phyloP scores from a whole-genome alignment of 768 basidiomycete genomes.

The Russula virescens region DNA sequence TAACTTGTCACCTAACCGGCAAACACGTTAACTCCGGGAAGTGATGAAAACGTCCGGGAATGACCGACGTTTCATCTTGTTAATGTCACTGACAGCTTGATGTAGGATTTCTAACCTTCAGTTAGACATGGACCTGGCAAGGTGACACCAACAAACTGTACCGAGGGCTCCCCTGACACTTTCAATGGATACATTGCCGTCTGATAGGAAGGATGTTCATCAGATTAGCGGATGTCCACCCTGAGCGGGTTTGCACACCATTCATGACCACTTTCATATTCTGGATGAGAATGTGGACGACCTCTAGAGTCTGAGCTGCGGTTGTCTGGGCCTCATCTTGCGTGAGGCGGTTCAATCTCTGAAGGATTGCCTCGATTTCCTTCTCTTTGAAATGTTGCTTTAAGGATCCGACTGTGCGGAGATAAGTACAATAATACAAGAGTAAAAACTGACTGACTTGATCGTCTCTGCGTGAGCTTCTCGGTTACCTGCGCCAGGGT shows the following conservation, averaged over 20 bases:
- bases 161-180: background rate
- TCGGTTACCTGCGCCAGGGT: too few relatives aligned
- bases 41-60: too few relatives aligned
- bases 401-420: too few relatives aligned
- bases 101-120: too few relatives aligned
- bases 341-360: background rate
- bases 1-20: too few relatives aligned
- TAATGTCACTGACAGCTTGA: too few relatives aligned
- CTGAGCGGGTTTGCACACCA: background rate
- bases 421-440: too few relatives aligned
- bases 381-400: background rate
- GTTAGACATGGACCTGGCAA: too few relatives aligned
- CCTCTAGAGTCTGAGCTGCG: background rate
- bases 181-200: background rate
- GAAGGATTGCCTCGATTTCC: background rate
- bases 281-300: background rate
- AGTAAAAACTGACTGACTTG: too few relatives aligned
- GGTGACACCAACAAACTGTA: background rate
- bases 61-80: too few relatives aligned
- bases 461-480: too few relatives aligned
- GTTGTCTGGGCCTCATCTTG: background rate
- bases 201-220: background rate
- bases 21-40: too few relatives aligned
- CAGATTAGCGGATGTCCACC: background rate
- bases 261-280: background rate